Conservation (phyloP, 1,284 basidiomycete genomes). For the Moniliophthora roreri region DNA sequence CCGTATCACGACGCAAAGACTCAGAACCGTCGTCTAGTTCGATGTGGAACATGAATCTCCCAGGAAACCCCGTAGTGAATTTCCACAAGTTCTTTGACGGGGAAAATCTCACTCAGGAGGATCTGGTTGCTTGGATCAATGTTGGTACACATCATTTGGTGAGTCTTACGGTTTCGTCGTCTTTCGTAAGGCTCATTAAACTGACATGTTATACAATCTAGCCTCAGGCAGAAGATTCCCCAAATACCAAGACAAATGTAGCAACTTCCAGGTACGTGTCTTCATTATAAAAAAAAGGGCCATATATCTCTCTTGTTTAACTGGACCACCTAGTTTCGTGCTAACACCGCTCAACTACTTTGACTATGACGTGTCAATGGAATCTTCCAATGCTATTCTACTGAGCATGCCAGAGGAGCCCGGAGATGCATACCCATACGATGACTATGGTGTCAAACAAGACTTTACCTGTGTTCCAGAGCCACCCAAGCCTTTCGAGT, state of each 20-base stretch:
- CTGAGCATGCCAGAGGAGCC: constrained; percentile 40
- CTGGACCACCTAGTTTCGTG: constrained; percentile 42
- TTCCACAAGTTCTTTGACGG: constrained; percentile 67
- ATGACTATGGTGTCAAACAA: constrained; percentile 54
- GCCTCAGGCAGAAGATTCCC: constrained; percentile 61
- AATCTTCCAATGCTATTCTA: constrained; percentile 54
- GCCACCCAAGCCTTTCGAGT: constrained; percentile 42
- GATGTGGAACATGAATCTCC: constrained; percentile 65
- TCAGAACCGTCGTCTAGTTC: constrained; percentile 54
- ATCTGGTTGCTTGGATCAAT: constrained; percentile 66
- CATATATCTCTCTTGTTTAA: neutral
- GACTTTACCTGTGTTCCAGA: constrained; percentile 45
- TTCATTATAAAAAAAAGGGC: no score
- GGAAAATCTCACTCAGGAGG: constrained; percentile 58
- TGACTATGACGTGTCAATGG: constrained; percentile 59
- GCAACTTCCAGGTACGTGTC: constrained; percentile 53
- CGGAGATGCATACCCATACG: constrained; percentile 39
- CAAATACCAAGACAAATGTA: constrained; percentile 60
- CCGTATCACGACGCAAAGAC: constrained; percentile 58
- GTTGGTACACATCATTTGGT: constrained; percentile 63
- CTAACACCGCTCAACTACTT: constrained; percentile 66
- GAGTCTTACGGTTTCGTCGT: constrained; percentile 18
- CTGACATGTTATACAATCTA: no score
- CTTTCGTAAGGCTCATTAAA: no score
- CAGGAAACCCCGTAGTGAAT: constrained; percentile 56